Evolutionary conservation across 305 asterid genomes (phyloP).

Genomic region (Rubia tinctorum): DNA sequence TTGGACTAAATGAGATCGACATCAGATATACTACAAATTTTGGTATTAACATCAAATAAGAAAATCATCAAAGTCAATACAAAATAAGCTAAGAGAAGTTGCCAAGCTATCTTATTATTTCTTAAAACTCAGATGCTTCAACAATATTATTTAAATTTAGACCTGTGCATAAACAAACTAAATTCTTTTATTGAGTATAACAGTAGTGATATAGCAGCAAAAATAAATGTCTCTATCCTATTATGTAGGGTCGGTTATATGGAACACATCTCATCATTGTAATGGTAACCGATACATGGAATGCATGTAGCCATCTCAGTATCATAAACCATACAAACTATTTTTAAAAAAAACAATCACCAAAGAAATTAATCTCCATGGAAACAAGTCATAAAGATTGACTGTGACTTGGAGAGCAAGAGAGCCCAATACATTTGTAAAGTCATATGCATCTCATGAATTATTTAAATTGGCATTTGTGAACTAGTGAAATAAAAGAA

Average conservation of each 20-base stretch:
- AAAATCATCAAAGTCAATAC: constrained; percentile 16
- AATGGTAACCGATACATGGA: neutral
- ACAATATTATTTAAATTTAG: neutral
- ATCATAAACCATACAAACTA: neutral
- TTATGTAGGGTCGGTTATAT: neutral
- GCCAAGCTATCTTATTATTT: neutral
- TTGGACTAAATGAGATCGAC: too few relatives aligned
- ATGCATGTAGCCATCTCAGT: neutral
- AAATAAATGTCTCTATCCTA: neutral
- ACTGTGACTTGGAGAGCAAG: neutral
- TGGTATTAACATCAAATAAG: too few relatives aligned
- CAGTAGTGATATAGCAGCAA: neutral
- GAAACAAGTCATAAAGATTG: neutral
- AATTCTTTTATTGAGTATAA: neutral
- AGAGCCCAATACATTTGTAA: neutral
- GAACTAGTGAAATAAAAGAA: too few relatives aligned
- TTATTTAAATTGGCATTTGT: too few relatives aligned
- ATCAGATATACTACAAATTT: too few relatives aligned
- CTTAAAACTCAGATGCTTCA: neutral
- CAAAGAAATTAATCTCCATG: neutral
- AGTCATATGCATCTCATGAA: too few relatives aligned
- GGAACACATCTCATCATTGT: neutral
- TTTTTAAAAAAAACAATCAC: too few relatives aligned
- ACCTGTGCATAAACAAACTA: neutral
- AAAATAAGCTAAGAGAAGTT: neutral